These are phyloP conservation scores for Tetradesmus obliquus DNA, from an alignment of 139 green algal species.

Conservation along the genomic window DNA sequence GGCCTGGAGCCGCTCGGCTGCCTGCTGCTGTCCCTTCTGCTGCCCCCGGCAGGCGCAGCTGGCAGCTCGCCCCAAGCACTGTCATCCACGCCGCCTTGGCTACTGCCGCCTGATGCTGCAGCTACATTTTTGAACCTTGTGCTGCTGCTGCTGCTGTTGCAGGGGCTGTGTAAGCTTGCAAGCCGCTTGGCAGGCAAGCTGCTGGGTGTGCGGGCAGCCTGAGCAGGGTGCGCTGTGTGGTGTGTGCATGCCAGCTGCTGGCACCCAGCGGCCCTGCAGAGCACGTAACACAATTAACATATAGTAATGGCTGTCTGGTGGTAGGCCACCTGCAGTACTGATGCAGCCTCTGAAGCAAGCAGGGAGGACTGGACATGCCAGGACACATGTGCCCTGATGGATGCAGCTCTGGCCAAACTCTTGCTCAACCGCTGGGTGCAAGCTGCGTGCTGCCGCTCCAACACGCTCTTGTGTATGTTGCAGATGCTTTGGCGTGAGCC, in stretches of 20 bases:
- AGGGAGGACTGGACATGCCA: background rate
- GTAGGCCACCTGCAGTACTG: background rate
- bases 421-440: background rate
- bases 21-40: background rate
- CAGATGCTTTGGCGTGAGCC: background rate
- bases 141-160: constrained; percentile 3
- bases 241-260: background rate
- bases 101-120: background rate
- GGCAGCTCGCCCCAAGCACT: constrained; percentile 3
- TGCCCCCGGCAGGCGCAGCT: background rate
- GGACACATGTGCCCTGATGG: background rate
- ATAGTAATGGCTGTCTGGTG: background rate
- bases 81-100: background rate
- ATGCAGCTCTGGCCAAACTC: background rate
- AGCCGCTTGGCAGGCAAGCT: background rate
- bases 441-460: background rate
- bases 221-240: background rate
- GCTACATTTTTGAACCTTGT: background rate
- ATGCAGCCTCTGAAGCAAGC: background rate
- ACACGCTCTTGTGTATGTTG: background rate
- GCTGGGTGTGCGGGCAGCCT: background rate
- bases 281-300: background rate
- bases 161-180: background rate
- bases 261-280: background rate
- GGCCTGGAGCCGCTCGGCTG: background rate